These are phyloP conservation scores for Articulospora tetracladia DNA, from an alignment of 495 filamentous ascomycete genomes.

Conservation along the genomic window DNA sequence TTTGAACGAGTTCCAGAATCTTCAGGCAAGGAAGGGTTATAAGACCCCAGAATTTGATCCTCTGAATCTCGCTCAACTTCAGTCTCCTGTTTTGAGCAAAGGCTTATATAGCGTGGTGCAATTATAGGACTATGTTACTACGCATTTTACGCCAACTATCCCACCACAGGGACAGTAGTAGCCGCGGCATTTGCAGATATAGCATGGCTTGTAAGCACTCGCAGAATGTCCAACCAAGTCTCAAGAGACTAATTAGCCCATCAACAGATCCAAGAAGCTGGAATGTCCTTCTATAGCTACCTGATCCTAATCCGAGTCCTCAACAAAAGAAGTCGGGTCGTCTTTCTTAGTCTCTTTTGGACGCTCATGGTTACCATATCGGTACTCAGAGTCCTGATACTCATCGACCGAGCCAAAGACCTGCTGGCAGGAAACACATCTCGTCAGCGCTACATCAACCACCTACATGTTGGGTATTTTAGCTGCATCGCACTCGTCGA, in stretches of 20 bases:
- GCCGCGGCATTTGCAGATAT: conserved; percentile 32
- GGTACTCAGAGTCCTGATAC: conserved; percentile 27
- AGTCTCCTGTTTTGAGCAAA: background rate
- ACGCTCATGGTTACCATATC: conserved; percentile 22
- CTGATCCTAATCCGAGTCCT: conserved; percentile 32
- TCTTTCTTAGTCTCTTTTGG: conserved; percentile 33
- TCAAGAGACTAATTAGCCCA: background rate
- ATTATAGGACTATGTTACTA: conserved; percentile 28
- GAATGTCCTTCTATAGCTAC: conserved; percentile 37
- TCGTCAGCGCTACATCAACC: conserved; percentile 24
- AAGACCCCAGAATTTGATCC: too few relatives aligned
- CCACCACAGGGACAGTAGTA: conserved; percentile 18
- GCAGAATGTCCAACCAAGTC: background rate
- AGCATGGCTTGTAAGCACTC: conserved; percentile 28
- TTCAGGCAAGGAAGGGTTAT: too few relatives aligned
- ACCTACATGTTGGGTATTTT: conserved; percentile 36
- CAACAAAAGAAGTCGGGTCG: conserved; percentile 7
- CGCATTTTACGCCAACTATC: conserved; percentile 30
- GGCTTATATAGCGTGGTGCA: background rate
- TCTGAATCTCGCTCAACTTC: too few relatives aligned
- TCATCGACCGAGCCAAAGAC: conserved; percentile 20
- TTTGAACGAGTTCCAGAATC: too few relatives aligned
- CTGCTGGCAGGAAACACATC: conserved; percentile 9
- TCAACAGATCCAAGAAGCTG: conserved; percentile 35
- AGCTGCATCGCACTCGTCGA: conserved; percentile 31